Evolutionary conservation across 768 basidiomycete genomes (phyloP).

Genomic region (Strobilomyces echinocephalus): DNA sequence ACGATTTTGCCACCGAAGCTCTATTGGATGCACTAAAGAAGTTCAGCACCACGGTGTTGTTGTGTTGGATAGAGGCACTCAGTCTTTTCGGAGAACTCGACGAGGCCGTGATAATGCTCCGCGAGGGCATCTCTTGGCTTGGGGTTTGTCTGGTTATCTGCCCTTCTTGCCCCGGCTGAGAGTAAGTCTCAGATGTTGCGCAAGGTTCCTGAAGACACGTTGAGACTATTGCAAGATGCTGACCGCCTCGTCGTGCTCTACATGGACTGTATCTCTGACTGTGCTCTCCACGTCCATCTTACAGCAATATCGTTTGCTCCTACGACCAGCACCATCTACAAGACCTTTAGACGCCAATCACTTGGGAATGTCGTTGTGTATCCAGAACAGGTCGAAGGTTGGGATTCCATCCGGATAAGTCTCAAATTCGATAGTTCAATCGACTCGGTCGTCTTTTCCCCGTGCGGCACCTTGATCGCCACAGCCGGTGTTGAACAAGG

Average conservation of each 20-base stretch:
- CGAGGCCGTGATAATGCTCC: slow-evolving; percentile 13
- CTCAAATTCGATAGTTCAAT: slow-evolving; percentile 5
- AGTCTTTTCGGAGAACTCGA: slow-evolving; percentile 20
- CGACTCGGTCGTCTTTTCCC: slow-evolving; percentile 16
- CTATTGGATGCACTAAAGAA: slow-evolving; percentile 5
- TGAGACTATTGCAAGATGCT: slow-evolving; percentile 14
- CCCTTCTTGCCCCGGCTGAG: neutral
- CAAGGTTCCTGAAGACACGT: slow-evolving; percentile 1
- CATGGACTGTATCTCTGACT: slow-evolving; percentile 19
- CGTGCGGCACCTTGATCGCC: slow-evolving; percentile 9
- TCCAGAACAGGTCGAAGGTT: neutral
- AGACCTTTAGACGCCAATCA: slow-evolving; percentile 8
- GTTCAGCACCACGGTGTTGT: too few relatives aligned
- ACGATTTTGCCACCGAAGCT: slow-evolving; percentile 4
- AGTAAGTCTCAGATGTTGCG: slow-evolving; percentile 2
- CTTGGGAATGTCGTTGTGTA: neutral
- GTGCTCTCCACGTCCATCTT: slow-evolving; percentile 18
- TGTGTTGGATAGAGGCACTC: slow-evolving; percentile 14
- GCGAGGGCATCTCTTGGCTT: slow-evolving; percentile 11
- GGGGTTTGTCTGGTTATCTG: slow-evolving; percentile 3
- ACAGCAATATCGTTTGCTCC: slow-evolving; percentile 6
- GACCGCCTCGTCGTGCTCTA: slow-evolving; percentile 17
- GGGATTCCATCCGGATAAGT: neutral
- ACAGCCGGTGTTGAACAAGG: slow-evolving; percentile 13
- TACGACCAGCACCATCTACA: neutral